These are phyloP conservation scores for Sporothrix brasiliensis DNA, from an alignment of 2,329 filamentous ascomycete species.

Conservation along the genomic window DNA sequence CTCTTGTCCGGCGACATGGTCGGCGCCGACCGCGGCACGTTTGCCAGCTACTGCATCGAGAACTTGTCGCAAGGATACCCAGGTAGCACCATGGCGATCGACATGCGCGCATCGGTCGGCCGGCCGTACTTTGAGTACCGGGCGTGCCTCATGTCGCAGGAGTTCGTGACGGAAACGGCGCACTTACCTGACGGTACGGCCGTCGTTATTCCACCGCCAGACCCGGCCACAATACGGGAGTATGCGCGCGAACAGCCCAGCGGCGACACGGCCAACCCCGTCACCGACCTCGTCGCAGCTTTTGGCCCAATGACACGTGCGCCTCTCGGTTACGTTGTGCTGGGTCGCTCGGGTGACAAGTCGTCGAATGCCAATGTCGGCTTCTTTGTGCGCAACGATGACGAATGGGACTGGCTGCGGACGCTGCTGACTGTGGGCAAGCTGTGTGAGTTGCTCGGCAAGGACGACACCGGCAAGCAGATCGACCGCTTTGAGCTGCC, in stretches of 20 bases:
- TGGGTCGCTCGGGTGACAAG: constrained; percentile 49
- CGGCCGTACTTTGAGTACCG: constrained; percentile 37
- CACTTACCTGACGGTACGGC: constrained; percentile 31
- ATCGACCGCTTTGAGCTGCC: constrained; percentile 54
- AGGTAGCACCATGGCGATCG: constrained; percentile 36
- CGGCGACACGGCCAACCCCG: constrained; percentile 33
- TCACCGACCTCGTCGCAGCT: constrained; percentile 29
- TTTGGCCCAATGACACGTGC: constrained; percentile 35
- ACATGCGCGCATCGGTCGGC: constrained; percentile 36
- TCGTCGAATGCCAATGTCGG: constrained; percentile 50
- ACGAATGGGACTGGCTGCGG: constrained; percentile 54
- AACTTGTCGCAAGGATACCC: constrained; percentile 36
- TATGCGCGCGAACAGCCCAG: constrained; percentile 33
- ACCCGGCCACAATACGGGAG: constrained; percentile 35
- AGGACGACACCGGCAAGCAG: constrained; percentile 44
- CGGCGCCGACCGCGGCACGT: constrained; percentile 34
- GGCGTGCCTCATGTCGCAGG: constrained; percentile 36
- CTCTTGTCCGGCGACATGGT: constrained; percentile 28
- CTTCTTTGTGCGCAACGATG: constrained; percentile 49
- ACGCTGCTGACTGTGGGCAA: constrained; percentile 46
- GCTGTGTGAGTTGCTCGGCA: constrained; percentile 45
- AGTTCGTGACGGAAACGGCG: constrained; percentile 34
- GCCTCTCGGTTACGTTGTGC: constrained; percentile 42
- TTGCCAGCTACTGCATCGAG: constrained; percentile 37
- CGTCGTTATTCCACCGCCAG: constrained; percentile 36